Conservation (phyloP, 2,329 filamentous ascomycete genomes). For the Geoglossum cookeanum region DNA sequence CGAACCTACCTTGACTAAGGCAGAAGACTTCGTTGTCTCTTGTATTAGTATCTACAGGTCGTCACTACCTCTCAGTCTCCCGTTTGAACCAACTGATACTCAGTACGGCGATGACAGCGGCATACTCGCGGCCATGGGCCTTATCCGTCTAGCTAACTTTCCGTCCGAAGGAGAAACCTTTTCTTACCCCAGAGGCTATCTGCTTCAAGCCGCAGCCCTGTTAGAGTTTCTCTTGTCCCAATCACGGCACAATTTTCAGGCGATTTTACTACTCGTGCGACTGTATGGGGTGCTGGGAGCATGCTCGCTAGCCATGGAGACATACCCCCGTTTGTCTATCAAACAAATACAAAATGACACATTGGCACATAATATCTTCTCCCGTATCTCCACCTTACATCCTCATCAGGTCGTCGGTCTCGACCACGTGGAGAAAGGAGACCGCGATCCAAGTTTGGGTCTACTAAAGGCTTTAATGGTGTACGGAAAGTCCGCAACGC, state of each 20-base stretch:
- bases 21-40: slow-evolving; percentile 17
- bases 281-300: slow-evolving; percentile 21
- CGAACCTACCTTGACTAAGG: slow-evolving; percentile 13
- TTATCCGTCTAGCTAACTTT: slow-evolving; percentile 12
- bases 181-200: background rate
- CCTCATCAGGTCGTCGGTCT: slow-evolving; percentile 9
- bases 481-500: slow-evolving; percentile 2
- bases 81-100: slow-evolving; percentile 13
- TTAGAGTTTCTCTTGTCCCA: slow-evolving; percentile 16
- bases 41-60: slow-evolving; percentile 18
- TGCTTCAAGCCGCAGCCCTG: slow-evolving; percentile 15
- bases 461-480: slow-evolving; percentile 1
- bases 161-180: background rate
- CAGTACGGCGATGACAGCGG: slow-evolving; percentile 15
- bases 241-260: slow-evolving; percentile 22
- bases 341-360: slow-evolving; percentile 25
- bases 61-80: slow-evolving; percentile 12
- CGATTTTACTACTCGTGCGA: slow-evolving; percentile 20
- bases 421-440: background rate
- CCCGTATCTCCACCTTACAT: slow-evolving; percentile 21
- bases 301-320: slow-evolving; percentile 19
- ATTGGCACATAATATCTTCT: slow-evolving; percentile 20
- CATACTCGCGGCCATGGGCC: slow-evolving; percentile 14
- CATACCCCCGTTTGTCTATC: slow-evolving; percentile 19
- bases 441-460: slow-evolving; percentile 3